Percentiles rank a stretch among this genome's conserved stretches.
phyloP scores from a whole-genome alignment of 306 rosid genomes.

The Vicia faba region DNA sequence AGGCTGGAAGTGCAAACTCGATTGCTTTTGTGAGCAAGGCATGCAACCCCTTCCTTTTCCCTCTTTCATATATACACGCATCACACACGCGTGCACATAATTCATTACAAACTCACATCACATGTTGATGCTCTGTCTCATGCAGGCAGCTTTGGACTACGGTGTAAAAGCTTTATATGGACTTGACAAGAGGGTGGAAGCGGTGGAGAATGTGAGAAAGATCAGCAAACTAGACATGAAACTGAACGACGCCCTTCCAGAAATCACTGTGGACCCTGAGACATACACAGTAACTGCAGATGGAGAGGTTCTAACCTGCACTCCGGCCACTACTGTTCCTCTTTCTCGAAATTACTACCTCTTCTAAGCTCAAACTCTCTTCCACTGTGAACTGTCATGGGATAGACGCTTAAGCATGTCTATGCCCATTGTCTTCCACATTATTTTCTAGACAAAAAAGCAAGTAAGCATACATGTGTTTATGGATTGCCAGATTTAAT shows the following conservation, averaged over 20 bases:
- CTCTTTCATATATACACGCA: neutral
- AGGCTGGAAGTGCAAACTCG: slow-evolving; percentile 73
- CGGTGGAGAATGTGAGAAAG: slow-evolving; percentile 64
- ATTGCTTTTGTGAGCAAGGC: slow-evolving; percentile 96
- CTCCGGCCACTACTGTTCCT: slow-evolving; percentile 67
- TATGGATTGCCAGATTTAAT: neutral
- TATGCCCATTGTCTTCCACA: neutral
- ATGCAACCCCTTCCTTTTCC: slow-evolving; percentile 41
- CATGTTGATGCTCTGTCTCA: slow-evolving; percentile 21
- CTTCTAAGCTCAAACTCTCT: slow-evolving; percentile 45
- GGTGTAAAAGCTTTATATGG: slow-evolving; percentile 68
- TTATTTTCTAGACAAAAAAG: neutral
- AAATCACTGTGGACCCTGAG: slow-evolving; percentile 86
- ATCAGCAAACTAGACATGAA: slow-evolving; percentile 88
- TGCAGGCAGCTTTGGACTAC: slow-evolving; percentile 60
- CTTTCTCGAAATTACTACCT: slow-evolving; percentile 83
- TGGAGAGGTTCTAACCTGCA: slow-evolving; percentile 71
- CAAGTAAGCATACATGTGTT: neutral
- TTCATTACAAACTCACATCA: slow-evolving; percentile 8
- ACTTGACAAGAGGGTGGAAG: slow-evolving; percentile 70
- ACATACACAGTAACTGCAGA: slow-evolving; percentile 72
- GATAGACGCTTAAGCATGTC: slow-evolving; percentile 8
- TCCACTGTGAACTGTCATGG: slow-evolving; percentile 10
- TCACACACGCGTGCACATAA: neutral
- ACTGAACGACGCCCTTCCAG: slow-evolving; percentile 78